These are phyloP conservation scores for Triticum turgidum DNA, from an alignment of 176 grass and related monocot genomes.

Conservation along the genomic window DNA sequence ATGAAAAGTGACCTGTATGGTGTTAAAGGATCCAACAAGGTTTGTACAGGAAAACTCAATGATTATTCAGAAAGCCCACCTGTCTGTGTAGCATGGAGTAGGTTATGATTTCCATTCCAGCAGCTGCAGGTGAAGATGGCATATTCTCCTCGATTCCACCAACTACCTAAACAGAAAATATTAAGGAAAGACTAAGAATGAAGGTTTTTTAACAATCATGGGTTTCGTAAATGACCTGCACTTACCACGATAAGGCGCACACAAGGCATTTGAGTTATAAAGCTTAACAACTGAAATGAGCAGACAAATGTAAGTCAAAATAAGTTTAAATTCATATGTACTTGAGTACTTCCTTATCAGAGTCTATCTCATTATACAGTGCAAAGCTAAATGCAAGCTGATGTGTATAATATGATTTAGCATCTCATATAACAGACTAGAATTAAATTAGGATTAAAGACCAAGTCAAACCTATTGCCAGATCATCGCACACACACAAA, in stretches of 20 bases:
- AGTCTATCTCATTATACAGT: neutral
- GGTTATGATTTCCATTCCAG: slow-evolving; percentile 64
- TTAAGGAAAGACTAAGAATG: neutral
- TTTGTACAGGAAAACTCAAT: neutral
- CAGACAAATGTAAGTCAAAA: slow-evolving; percentile 6
- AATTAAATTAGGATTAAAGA: neutral
- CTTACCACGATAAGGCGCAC: slow-evolving; percentile 28
- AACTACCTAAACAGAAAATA: slow-evolving; percentile 58
- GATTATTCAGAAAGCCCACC: slow-evolving; percentile 39
- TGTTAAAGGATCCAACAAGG: neutral
- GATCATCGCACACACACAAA: neutral
- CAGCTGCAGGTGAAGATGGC: slow-evolving; percentile 44
- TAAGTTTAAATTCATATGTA: neutral
- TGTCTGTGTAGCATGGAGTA: slow-evolving; percentile 52
- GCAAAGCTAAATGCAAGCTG: slow-evolving; percentile 1
- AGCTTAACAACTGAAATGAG: slow-evolving; percentile 16
- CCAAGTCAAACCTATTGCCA: neutral
- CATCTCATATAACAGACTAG: neutral
- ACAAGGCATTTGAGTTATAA: slow-evolving; percentile 18
- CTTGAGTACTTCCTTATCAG: neutral
- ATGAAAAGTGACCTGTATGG: neutral
- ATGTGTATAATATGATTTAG: neutral
- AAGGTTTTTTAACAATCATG: slow-evolving; percentile 4
- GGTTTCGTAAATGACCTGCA: neutral
- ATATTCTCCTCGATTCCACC: slow-evolving; percentile 69